Evolutionary conservation across 768 basidiomycete species (phyloP).

Genomic region (Cubamyces sp.): DNA sequence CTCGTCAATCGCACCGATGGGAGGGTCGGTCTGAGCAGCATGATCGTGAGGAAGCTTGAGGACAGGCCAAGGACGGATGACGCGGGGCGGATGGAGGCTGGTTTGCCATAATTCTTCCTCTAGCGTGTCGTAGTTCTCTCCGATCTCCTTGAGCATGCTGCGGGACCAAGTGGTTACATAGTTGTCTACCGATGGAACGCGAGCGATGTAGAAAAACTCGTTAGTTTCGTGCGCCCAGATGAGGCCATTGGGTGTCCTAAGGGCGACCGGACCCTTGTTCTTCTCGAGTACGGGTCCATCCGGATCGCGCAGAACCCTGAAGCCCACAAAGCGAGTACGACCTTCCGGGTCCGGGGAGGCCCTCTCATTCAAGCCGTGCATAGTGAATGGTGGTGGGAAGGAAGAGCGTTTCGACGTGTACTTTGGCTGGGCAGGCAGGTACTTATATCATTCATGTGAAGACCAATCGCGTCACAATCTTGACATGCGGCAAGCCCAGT

Average conservation of each 20-base stretch:
- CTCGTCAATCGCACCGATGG: constrained; percentile 24
- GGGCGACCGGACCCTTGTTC: constrained; percentile 25
- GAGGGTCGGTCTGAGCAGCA: neutral
- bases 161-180: constrained; percentile 39
- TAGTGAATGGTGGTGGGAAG: neutral
- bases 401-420: neutral
- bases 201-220: constrained; percentile 21
- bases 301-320: constrained; percentile 10
- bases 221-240: constrained; percentile 21
- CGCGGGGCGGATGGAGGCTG: constrained; percentile 28
- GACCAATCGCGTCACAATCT: too few species aligned
- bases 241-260: constrained; percentile 23
- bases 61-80: constrained; percentile 32
- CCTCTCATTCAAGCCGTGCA: too few species aligned
- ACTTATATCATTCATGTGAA: too few species aligned
- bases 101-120: constrained; percentile 11
- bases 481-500: too few species aligned
- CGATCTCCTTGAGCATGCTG: constrained; percentile 39
- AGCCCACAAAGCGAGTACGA: constrained; percentile 9
- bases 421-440: neutral
- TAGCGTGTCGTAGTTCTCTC: constrained; percentile 34
- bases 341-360: neutral
- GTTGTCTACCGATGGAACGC: constrained; percentile 23
- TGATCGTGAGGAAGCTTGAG: constrained; percentile 18
- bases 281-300: constrained; percentile 22